Percentiles rank a stretch among this genome's conserved stretches.
Conservation (phyloP, 2,329 filamentous ascomycete species). For the Aspergillus quadrilineatus region DNA sequence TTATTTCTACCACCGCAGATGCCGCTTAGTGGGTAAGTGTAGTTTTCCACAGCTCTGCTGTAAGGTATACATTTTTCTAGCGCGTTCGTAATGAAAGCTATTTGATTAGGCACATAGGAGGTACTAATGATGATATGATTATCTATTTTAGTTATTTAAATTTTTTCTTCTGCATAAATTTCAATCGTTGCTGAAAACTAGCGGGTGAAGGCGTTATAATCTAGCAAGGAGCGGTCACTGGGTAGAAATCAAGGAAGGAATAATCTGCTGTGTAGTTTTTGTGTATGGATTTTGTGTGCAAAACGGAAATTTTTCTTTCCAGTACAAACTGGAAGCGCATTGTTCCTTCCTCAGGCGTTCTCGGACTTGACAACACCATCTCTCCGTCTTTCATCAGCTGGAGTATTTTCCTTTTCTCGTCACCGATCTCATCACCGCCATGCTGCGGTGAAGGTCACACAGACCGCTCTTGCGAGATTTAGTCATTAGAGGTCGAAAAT, state of each 20-base stretch:
- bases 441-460: conserved; percentile 36
- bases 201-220: not conserved
- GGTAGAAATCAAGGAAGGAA: conserved; percentile 1
- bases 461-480: conserved; percentile 36
- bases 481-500: not conserved
- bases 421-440: conserved; percentile 39
- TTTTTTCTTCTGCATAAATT: not conserved
- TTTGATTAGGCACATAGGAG: not conserved
- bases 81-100: no score
- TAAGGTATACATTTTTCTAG: no score
- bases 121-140: not conserved
- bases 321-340: conserved; percentile 8
- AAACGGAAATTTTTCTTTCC: conserved; percentile 10
- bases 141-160: not conserved
- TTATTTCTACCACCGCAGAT: not conserved
- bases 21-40: not conserved
- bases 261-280: not conserved
- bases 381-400: conserved; percentile 2
- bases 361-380: not conserved
- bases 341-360: not conserved
- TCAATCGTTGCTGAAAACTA: not conserved
- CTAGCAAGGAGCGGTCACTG: conserved; percentile 13
- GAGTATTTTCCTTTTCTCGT: conserved; percentile 7
- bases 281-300: not conserved
- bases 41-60: no score